Conservation (phyloP, 495 filamentous ascomycete genomes). For the Neurospora cerealis region DNA sequence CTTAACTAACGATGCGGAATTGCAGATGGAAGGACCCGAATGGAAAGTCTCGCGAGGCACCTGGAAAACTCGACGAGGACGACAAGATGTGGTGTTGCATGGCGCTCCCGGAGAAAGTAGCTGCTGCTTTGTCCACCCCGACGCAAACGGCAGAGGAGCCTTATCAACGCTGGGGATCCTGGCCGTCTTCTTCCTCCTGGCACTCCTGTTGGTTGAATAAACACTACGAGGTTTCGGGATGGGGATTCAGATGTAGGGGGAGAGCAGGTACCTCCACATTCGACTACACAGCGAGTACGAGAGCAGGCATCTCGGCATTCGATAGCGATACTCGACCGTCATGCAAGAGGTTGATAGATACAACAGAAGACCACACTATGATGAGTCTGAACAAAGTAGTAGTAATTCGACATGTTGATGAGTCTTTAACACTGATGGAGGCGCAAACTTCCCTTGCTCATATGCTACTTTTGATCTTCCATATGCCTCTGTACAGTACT, state of each 20-base stretch:
- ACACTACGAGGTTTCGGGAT: background rate
- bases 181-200: background rate
- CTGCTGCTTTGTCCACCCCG: background rate
- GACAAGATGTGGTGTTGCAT: background rate
- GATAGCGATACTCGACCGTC: background rate
- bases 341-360: background rate
- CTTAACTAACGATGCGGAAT: too few species aligned
- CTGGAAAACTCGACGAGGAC: background rate
- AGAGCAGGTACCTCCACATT: background rate
- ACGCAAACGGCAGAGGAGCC: background rate
- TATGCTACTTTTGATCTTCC: background rate
- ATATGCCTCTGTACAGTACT: background rate
- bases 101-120: background rate
- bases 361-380: background rate
- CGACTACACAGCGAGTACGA: background rate
- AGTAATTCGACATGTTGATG: background rate
- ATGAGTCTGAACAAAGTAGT: background rate
- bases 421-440: background rate
- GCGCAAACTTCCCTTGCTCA: background rate
- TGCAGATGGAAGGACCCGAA: background rate
- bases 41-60: background rate
- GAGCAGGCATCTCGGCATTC: background rate
- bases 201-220: background rate
- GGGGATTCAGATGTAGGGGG: background rate
- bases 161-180: background rate